Evolutionary conservation across 1,139 yeast genomes (phyloP).

Genomic region (Sugiyamaella castrensis): DNA sequence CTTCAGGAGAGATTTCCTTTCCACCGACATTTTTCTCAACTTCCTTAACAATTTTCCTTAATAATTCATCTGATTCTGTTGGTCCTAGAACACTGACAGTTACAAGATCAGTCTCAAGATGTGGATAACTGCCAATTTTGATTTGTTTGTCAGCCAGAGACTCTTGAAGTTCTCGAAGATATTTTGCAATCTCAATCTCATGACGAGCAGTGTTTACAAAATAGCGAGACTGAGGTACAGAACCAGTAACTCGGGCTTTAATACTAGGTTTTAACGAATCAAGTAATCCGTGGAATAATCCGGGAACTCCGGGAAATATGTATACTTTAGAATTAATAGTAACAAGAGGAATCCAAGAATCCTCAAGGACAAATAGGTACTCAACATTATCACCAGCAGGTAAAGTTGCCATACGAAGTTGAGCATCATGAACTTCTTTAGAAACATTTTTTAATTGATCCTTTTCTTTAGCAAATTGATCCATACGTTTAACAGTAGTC

Average conservation of each 20-base stretch:
- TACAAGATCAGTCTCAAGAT: constrained; percentile 49
- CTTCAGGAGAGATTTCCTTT: constrained; percentile 50
- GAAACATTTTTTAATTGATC: constrained; percentile 33
- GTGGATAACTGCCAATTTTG: constrained; percentile 85
- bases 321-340: constrained; percentile 59
- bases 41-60: constrained; percentile 48
- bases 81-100: constrained; percentile 74
- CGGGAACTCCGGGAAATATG: constrained; percentile 81
- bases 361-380: constrained; percentile 51
- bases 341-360: constrained; percentile 82
- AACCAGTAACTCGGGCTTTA: constrained; percentile 33
- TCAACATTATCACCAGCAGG: constrained; percentile 54
- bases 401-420: constrained; percentile 73
- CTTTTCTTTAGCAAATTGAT: constrained; percentile 44
- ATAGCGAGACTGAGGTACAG: constrained; percentile 44
- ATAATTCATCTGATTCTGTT: constrained; percentile 36
- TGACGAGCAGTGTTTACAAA: constrained; percentile 59
- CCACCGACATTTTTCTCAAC: constrained; percentile 51
- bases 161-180: constrained; percentile 51
- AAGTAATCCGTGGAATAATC: constrained; percentile 57
- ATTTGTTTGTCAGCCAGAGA: constrained; percentile 45
- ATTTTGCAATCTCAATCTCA: constrained; percentile 71
- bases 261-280: constrained; percentile 41
- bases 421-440: constrained; percentile 53
- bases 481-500: constrained; percentile 62